phyloP scores from a whole-genome alignment of 805 yeast species.

The Maudiozyma barnettii region DNA sequence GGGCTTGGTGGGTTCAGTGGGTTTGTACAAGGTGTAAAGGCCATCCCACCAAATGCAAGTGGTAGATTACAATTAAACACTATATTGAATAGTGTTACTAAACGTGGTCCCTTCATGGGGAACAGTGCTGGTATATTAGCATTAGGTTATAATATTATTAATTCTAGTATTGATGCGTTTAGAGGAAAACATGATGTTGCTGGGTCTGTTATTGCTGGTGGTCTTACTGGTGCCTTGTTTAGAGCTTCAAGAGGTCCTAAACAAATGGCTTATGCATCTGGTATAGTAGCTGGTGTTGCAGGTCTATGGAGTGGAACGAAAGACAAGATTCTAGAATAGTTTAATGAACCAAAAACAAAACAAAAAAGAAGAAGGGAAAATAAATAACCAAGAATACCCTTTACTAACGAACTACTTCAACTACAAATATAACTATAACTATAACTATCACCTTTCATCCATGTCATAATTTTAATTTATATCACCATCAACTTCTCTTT shows the following conservation, averaged over 20 bases:
- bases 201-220: constrained; percentile 84
- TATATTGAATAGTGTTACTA: constrained; percentile 81
- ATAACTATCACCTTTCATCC: not conserved
- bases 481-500: too few relatives aligned
- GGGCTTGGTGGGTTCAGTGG: constrained; percentile 89
- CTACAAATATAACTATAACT: not conserved
- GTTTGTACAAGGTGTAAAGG: constrained; percentile 71
- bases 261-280: constrained; percentile 84
- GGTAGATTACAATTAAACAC: constrained; percentile 82
- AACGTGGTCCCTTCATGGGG: constrained; percentile 93
- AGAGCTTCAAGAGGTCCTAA: constrained; percentile 74
- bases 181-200: constrained; percentile 85
- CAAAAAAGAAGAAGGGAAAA: too few relatives aligned
- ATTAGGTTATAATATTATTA: constrained; percentile 74
- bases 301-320: constrained; percentile 89
- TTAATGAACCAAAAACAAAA: too few relatives aligned
- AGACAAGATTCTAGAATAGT: constrained; percentile 20
- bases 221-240: constrained; percentile 84
- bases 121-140: constrained; percentile 94
- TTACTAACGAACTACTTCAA: too few relatives aligned
- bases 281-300: constrained; percentile 78
- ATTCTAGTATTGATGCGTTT: constrained; percentile 64
- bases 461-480: too few relatives aligned
- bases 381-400: too few relatives aligned
- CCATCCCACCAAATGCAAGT: constrained; percentile 66